A percentile compares a stretch with the other conserved stretches of the same genome.
phyloP scores from a whole-genome alignment of 495 filamentous ascomycete genomes.

The Penicillium canariense region DNA sequence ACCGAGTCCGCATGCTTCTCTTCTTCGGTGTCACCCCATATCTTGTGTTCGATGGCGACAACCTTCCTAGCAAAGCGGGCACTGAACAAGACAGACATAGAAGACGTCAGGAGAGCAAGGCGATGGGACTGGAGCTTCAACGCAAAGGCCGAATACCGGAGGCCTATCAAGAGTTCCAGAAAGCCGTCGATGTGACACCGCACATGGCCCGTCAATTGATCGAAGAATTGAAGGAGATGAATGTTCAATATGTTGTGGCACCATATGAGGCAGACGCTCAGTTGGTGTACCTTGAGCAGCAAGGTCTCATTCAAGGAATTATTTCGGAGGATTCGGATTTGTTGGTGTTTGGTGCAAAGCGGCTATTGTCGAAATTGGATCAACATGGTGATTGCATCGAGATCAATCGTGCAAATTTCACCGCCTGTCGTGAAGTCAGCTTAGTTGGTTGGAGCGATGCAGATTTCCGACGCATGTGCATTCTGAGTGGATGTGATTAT shows the following conservation, averaged over 20 bases:
- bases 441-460: conserved; percentile 87
- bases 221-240: conserved; percentile 77
- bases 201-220: conserved; percentile 92
- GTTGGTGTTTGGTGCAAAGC: conserved; percentile 88
- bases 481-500: conserved; percentile 98
- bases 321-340: conserved; percentile 97
- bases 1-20: conserved; percentile 86
- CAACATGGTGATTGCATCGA: conserved; percentile 91
- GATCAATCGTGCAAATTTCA: conserved; percentile 83
- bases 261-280: conserved; percentile 98
- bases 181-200: conserved; percentile 93
- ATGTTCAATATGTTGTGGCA: conserved; percentile 86
- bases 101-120: conserved; percentile 70
- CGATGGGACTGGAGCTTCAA: conserved; percentile 72
- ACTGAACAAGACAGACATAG: conserved; percentile 73
- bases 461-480: conserved; percentile 93
- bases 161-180: conserved; percentile 86
- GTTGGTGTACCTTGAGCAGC: conserved; percentile 85
- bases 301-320: conserved; percentile 79
- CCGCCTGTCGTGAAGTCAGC: conserved; percentile 81
- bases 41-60: conserved; percentile 94
- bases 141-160: conserved; percentile 74
- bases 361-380: conserved; percentile 90
- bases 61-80: conserved; percentile 90
- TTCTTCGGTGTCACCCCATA: conserved; percentile 92